phyloP scores from a whole-genome alignment of 2,329 filamentous ascomycete species.

The Fusarium sp. region DNA sequence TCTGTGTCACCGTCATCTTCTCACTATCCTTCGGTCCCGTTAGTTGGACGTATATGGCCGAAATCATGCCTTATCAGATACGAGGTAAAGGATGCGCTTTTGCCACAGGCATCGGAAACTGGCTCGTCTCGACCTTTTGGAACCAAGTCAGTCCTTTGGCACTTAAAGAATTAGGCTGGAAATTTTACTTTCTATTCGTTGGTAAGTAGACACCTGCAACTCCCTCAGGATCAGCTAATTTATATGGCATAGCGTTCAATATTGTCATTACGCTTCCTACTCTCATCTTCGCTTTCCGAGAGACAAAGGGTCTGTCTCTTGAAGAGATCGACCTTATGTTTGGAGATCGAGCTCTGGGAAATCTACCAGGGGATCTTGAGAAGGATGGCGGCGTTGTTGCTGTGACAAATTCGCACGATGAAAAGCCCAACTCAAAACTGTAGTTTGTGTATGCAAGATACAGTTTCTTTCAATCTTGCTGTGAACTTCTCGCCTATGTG shows the following conservation, averaged over 20 bases:
- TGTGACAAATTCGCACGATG: conserved; percentile 28
- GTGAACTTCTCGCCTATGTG: neutral
- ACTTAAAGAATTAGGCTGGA: conserved; percentile 51
- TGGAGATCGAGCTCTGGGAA: conserved; percentile 54
- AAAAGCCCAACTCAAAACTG: neutral
- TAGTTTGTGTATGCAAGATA: neutral
- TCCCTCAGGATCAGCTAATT: conserved; percentile 53
- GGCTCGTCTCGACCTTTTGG: conserved; percentile 58
- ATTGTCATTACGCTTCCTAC: conserved; percentile 51
- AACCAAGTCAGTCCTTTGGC: conserved; percentile 67
- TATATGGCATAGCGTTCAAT: conserved; percentile 46
- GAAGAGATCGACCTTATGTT: conserved; percentile 67
- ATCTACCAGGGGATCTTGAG: conserved; percentile 42
- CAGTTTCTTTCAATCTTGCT: neutral
- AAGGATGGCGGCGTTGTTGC: conserved; percentile 31
- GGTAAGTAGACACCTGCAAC: conserved; percentile 13
- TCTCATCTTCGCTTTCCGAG: conserved; percentile 62
- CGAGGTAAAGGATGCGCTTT: conserved; percentile 51
- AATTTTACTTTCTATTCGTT: conserved; percentile 53
- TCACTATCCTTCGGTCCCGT: conserved; percentile 64
- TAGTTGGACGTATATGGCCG: conserved; percentile 69
- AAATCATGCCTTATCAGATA: conserved; percentile 73
- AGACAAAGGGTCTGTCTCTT: conserved; percentile 61
- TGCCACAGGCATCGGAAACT: conserved; percentile 44
- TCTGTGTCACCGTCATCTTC: conserved; percentile 64